Conservation (phyloP, 2,329 filamentous ascomycete genomes). For the Byssothecium circinans region DNA sequence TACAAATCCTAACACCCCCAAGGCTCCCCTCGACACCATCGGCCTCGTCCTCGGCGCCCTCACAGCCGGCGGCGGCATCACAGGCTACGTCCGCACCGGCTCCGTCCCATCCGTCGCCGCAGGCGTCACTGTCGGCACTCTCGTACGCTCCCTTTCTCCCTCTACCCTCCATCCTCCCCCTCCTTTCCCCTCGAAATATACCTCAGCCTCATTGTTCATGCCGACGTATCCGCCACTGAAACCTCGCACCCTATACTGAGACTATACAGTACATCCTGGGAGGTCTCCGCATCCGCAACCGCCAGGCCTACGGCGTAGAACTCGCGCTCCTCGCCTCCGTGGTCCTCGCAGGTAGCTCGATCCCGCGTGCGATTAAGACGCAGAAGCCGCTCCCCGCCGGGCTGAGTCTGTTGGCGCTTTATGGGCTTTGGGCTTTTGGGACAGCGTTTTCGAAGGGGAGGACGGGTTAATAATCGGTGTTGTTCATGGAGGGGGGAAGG, state of each 20-base stretch:
- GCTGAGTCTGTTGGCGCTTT: slow-evolving; percentile 75
- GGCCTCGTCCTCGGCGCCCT: slow-evolving; percentile 79
- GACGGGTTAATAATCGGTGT: too few relatives aligned
- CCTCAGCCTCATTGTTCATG: too few relatives aligned
- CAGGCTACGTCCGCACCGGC: slow-evolving; percentile 81
- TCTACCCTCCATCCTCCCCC: background rate
- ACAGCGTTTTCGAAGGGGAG: slow-evolving; percentile 57
- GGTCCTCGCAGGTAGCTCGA: slow-evolving; percentile 79
- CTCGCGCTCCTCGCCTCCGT: slow-evolving; percentile 84
- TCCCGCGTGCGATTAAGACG: slow-evolving; percentile 82
- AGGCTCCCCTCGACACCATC: slow-evolving; percentile 56
- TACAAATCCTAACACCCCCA: slow-evolving; percentile 5
- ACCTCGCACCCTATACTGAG: slow-evolving; percentile 6
- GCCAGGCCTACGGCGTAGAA: slow-evolving; percentile 80
- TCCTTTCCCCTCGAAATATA: background rate
- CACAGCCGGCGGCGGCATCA: slow-evolving; percentile 83
- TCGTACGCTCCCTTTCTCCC: slow-evolving; percentile 47
- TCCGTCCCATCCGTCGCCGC: slow-evolving; percentile 86
- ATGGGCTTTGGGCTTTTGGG: slow-evolving; percentile 80
- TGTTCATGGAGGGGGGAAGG: too few relatives aligned
- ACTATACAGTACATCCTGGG: slow-evolving; percentile 68
- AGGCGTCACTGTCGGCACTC: slow-evolving; percentile 76
- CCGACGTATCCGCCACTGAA: too few relatives aligned
- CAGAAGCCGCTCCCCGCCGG: slow-evolving; percentile 82
- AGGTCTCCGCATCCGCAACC: slow-evolving; percentile 75